Conservation (phyloP, 306 rosid species). For the Quercus parvula region DNA sequence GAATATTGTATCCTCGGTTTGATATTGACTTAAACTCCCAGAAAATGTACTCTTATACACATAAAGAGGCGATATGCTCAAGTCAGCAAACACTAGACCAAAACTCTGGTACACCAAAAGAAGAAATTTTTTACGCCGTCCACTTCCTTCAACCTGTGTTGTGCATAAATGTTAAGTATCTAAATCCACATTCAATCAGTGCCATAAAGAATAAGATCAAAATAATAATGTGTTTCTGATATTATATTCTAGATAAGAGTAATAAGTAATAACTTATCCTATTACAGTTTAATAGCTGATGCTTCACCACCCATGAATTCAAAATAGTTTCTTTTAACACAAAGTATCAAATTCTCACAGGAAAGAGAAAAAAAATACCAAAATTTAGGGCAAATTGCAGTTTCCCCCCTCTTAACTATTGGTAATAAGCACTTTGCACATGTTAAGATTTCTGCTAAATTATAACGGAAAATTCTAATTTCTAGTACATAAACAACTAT, state of each 20-base stretch:
- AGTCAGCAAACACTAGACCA: slow-evolving; percentile 67
- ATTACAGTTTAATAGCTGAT: not conserved
- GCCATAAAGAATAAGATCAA: not conserved
- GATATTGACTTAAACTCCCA: slow-evolving; percentile 46
- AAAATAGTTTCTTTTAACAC: not conserved
- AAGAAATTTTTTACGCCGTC: slow-evolving; percentile 32
- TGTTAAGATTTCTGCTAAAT: too few relatives aligned
- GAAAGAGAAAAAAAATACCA: too few relatives aligned
- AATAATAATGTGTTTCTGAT: not conserved
- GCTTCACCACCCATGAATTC: not conserved
- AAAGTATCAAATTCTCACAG: not conserved
- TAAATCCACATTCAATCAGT: not conserved
- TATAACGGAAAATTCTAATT: too few relatives aligned
- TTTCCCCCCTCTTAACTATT: too few relatives aligned
- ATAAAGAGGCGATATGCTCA: slow-evolving; percentile 74
- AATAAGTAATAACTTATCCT: not conserved
- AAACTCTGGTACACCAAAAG: slow-evolving; percentile 64
- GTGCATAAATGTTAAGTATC: not conserved
- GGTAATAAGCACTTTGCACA: too few relatives aligned
- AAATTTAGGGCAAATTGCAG: too few relatives aligned
- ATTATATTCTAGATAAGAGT: not conserved
- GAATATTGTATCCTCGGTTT: slow-evolving; percentile 64
- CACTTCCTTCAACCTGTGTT: slow-evolving; percentile 51
- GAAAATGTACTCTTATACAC: slow-evolving; percentile 64
- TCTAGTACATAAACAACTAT: too few relatives aligned